Conservation (phyloP, 257 asterid species). For the Petunia axillaris region DNA sequence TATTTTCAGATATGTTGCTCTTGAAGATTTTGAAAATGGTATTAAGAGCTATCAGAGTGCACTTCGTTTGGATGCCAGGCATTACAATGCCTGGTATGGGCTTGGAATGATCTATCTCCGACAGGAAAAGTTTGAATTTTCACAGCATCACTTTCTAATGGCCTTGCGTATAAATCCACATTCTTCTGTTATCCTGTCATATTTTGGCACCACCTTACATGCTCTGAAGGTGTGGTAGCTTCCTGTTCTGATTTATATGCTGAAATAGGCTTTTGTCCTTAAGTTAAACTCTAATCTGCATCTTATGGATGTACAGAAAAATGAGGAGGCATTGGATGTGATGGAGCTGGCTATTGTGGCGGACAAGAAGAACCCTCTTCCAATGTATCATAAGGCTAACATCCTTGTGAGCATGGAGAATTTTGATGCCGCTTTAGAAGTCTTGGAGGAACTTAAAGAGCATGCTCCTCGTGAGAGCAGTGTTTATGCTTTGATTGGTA, state of each 20-base stretch:
- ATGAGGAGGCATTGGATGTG: slow-evolving; percentile 80
- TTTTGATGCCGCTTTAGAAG: slow-evolving; percentile 79
- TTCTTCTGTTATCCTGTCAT: slow-evolving; percentile 95
- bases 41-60: slow-evolving; percentile 81
- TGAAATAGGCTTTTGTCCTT: not conserved
- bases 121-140: slow-evolving; percentile 88
- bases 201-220: slow-evolving; percentile 90
- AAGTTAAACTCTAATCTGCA: not conserved
- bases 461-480: slow-evolving; percentile 90
- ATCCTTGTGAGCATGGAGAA: slow-evolving; percentile 81
- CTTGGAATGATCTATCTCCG: slow-evolving; percentile 95
- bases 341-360: slow-evolving; percentile 89
- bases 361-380: slow-evolving; percentile 95
- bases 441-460: slow-evolving; percentile 92
- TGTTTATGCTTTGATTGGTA: slow-evolving; percentile 93
- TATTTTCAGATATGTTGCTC: slow-evolving; percentile 71
- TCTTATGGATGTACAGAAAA: slow-evolving; percentile 53
- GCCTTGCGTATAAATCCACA: slow-evolving; percentile 83
- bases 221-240: slow-evolving; percentile 64
- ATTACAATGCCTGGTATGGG: slow-evolving; percentile 99
- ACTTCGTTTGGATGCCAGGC: slow-evolving; percentile 79
- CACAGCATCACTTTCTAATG: slow-evolving; percentile 92
- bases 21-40: slow-evolving; percentile 91
- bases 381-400: slow-evolving; percentile 89
- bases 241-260: slow-evolving; percentile 25